Evolutionary conservation across 352 stramenopile genomes (phyloP).

Genomic region (Pythium volutum): DNA sequence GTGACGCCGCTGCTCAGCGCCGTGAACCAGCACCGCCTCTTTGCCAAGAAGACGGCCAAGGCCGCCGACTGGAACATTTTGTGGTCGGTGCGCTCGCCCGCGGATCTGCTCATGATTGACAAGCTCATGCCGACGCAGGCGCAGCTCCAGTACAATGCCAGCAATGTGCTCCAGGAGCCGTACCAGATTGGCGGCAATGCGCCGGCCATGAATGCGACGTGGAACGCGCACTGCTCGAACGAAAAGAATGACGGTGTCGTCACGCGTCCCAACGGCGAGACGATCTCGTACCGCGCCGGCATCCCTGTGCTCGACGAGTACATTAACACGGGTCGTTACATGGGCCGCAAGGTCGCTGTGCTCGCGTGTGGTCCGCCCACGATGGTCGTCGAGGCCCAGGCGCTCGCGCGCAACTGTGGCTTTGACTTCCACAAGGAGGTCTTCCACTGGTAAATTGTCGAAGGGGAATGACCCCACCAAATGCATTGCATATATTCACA

Average conservation of each 20-base stretch:
- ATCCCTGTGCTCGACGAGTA: conserved; percentile 63
- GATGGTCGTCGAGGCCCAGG: conserved; percentile 66
- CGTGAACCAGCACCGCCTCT: conserved; percentile 54
- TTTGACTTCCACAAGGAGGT: conserved; percentile 87
- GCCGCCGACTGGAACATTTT: conserved; percentile 48
- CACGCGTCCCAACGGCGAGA: conserved; percentile 48
- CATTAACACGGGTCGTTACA: conserved; percentile 70
- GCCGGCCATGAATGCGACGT: conserved; percentile 47
- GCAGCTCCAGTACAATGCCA: conserved; percentile 31
- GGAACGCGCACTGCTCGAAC: conserved; percentile 62
- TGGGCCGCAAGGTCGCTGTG: conserved; percentile 55
- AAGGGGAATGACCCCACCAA: not conserved
- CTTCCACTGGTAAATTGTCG: conserved; percentile 66
- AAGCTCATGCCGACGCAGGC: conserved; percentile 56
- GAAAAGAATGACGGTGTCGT: conserved; percentile 42
- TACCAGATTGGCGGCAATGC: conserved; percentile 33
- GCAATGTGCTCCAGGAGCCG: conserved; percentile 39
- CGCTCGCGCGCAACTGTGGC: conserved; percentile 51
- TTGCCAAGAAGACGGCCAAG: conserved; percentile 30
- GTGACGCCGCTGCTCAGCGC: conserved; percentile 77
- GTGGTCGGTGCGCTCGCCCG: conserved; percentile 57
- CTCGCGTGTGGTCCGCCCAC: conserved; percentile 70
- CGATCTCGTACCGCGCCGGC: conserved; percentile 46
- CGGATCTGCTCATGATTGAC: conserved; percentile 74
- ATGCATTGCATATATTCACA: not conserved